Conservation (phyloP, 306 rosid species). For the Quercus aquifolioides region DNA sequence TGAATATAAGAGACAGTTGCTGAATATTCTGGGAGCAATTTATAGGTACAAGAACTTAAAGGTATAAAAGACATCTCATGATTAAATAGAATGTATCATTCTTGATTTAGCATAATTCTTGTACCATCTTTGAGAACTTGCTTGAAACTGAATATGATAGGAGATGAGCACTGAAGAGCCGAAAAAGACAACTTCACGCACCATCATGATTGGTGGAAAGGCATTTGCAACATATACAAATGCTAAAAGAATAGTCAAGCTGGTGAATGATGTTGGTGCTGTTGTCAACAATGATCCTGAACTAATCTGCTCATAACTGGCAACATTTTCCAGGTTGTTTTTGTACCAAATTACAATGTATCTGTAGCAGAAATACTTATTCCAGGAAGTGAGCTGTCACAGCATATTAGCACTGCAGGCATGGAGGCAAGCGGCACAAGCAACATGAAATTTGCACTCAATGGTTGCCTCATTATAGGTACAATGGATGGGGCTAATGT, state of each 20-base stretch:
- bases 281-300: conserved; percentile 92
- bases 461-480: conserved; percentile 92
- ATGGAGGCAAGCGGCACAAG: conserved; percentile 99
- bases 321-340: conserved; percentile 64
- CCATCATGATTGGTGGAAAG: conserved; percentile 96
- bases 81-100: not conserved
- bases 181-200: conserved; percentile 73
- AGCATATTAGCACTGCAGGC: conserved; percentile 97
- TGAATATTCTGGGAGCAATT: conserved; percentile 88
- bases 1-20: conserved; percentile 94
- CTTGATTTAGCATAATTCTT: not conserved
- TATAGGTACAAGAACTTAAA: conserved; percentile 86
- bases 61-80: conserved; percentile 43
- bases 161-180: conserved; percentile 86
- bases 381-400: conserved; percentile 96
- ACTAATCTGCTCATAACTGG: conserved; percentile 4
- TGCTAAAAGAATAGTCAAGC: conserved; percentile 85
- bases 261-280: conserved; percentile 85
- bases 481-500: conserved; percentile 95
- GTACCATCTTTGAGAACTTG: not conserved
- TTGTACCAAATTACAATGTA: conserved; percentile 92
- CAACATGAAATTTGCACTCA: conserved; percentile 94
- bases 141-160: conserved; percentile 40
- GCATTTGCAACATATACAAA: conserved; percentile 98
- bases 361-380: conserved; percentile 91